Conservation (phyloP, 2,329 filamentous ascomycete genomes). For the Microsporum ferrugineum region DNA sequence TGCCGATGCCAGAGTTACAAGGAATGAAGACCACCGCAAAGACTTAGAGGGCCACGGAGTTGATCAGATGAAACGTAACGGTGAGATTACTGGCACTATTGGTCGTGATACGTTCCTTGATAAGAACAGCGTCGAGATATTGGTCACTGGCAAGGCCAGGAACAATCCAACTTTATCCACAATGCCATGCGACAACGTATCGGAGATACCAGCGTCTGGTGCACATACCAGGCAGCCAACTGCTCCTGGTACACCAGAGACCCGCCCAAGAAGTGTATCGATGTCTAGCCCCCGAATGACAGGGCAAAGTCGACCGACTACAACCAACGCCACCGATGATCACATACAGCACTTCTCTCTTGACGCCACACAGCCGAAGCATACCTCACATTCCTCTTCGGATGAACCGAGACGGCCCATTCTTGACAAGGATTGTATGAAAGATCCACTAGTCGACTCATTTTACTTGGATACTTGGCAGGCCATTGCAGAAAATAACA, state of each 20-base stretch:
- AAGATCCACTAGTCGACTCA: constrained; percentile 66
- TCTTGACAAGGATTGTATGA: constrained; percentile 87
- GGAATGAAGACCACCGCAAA: constrained; percentile 52
- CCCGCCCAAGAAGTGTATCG: not conserved
- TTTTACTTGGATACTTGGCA: constrained; percentile 89
- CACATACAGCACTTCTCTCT: not conserved
- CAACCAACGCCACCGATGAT: constrained; percentile 47
- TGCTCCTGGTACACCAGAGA: not conserved
- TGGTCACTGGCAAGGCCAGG: constrained; percentile 40
- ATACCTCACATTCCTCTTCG: constrained; percentile 39
- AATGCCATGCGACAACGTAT: not conserved
- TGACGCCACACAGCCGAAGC: constrained; percentile 19
- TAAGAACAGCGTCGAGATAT: constrained; percentile 55
- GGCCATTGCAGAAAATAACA: constrained; percentile 82
- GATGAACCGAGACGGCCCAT: constrained; percentile 61
- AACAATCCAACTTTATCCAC: not conserved
- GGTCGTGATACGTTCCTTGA: constrained; percentile 62
- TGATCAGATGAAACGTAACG: constrained; percentile 62
- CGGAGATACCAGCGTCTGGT: not conserved
- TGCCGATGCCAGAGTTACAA: constrained; percentile 47
- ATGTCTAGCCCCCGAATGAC: not conserved
- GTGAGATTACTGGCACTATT: constrained; percentile 48
- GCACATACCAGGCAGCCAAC: not conserved
- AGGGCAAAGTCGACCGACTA: constrained; percentile 10
- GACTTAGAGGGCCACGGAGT: constrained; percentile 69